A percentile compares a stretch with the other conserved stretches of the same genome.
phyloP scores from a whole-genome alignment of 2,329 filamentous ascomycete species.

The Emmonsiellopsis sp. region DNA sequence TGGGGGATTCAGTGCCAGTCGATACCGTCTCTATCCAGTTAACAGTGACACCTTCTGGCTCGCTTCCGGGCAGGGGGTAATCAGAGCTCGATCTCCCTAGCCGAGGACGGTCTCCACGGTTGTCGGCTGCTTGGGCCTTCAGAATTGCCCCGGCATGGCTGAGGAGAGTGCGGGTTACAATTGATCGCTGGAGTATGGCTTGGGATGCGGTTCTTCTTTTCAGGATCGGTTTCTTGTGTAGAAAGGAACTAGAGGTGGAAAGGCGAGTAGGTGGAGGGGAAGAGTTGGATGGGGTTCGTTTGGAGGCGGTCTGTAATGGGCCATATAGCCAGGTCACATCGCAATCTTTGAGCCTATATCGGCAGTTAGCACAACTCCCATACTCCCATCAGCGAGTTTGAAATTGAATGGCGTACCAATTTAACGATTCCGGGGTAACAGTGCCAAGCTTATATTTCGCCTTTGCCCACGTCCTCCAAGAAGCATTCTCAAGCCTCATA shows the following conservation, averaged over 20 bases:
- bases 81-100: slow-evolving; percentile 60
- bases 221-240: slow-evolving; percentile 77
- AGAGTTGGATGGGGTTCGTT: slow-evolving; percentile 38
- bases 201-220: slow-evolving; percentile 97
- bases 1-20: slow-evolving; percentile 59
- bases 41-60: slow-evolving; percentile 45
- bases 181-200: slow-evolving; percentile 79
- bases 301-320: slow-evolving; percentile 66
- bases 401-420: slow-evolving; percentile 56
- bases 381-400: not conserved
- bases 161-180: slow-evolving; percentile 79
- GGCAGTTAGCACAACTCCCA: slow-evolving; percentile 6
- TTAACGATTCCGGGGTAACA: slow-evolving; percentile 80
- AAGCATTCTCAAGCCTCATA: slow-evolving; percentile 82
- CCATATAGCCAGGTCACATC: slow-evolving; percentile 98
- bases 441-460: slow-evolving; percentile 78
- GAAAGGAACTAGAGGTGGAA: slow-evolving; percentile 54
- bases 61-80: slow-evolving; percentile 53
- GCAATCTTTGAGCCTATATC: slow-evolving; percentile 78
- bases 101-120: slow-evolving; percentile 42
- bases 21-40: slow-evolving; percentile 58
- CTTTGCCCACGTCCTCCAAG: slow-evolving; percentile 96
- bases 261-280: slow-evolving; percentile 46
- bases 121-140: slow-evolving; percentile 64
- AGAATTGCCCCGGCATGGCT: slow-evolving; percentile 83